phyloP scores from a whole-genome alignment of 805 yeast species.

The Komagataella phaffii region DNA sequence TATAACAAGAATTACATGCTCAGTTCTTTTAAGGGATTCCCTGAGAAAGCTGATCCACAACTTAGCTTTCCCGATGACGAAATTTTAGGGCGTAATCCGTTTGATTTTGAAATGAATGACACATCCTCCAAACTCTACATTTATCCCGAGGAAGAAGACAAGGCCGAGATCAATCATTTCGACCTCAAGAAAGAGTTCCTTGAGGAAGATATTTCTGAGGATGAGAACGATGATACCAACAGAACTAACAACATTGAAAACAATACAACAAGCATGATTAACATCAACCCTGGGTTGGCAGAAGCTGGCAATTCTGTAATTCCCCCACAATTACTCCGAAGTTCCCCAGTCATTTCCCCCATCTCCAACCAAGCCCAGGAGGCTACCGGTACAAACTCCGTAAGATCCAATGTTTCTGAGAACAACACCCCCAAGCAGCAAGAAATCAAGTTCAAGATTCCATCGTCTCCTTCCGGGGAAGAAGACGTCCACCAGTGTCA shows the following conservation, averaged over 20 bases:
- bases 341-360: neutral
- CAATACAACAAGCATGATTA: neutral
- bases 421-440: neutral
- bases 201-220: constrained; percentile 9
- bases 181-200: constrained; percentile 2
- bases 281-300: neutral
- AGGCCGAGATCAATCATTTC: neutral
- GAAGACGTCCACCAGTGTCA: constrained; percentile 38
- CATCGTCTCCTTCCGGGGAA: constrained; percentile 3
- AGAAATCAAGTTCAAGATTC: neutral
- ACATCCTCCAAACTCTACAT: neutral
- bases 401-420: neutral
- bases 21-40: neutral
- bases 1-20: neutral
- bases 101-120: neutral
- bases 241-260: neutral
- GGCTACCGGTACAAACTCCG: neutral
- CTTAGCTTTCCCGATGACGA: neutral
- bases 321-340: neutral
- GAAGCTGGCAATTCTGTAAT: neutral
- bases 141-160: neutral
- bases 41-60: neutral
- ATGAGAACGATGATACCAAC: constrained; percentile 6
- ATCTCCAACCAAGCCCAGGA: neutral
- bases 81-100: neutral